Base-by-base conservation (phyloP, 192 early-diverging fungal species). In the Allomyces macrogynus region DNA sequence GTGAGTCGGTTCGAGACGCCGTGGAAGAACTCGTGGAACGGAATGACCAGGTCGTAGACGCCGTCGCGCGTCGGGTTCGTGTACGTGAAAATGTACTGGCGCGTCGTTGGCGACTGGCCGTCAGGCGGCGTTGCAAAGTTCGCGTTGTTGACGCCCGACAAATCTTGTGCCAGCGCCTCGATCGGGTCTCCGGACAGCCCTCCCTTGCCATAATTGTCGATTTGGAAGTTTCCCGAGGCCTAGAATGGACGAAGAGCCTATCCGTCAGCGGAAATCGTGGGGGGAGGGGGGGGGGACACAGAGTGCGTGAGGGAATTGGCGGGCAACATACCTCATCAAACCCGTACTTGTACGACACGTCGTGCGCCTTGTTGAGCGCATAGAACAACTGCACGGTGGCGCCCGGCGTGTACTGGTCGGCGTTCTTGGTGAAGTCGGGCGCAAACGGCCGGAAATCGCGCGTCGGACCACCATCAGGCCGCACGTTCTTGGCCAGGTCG, bases 21-120 rank as follows among this genome's bases (percentile, higher is more conserved):
- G 67, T 97, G 94, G 12, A 87, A 80, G 68, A 87, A 95, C 76
- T 97, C 92, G 75, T 97, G 94, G 64, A 89, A 87, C 32, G 92
- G 80, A 70, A 94, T 95, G 63, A 91, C 92, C 42, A 84, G 83
- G 77, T 92, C 91, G 62, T 93, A 74, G 64, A 91, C 90, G 43
- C 89, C 90, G 71, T 97, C 93, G 27, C 91, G 75, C 67, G 75
- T 69, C 9, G 89, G 86, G 1, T 71, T 67, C 3, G 85, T 83
- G 22, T 75, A 69, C 64, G 89, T 86, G 91, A 91, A 97, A 4
- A 89, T 80, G 64, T 89, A 95, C 93, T 93, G 93, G 62, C 90
- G 83, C 93, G 93, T 97, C 68, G 85, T 78, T 23, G 84, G 84
- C 64, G 81, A 81, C 73, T 89, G 81, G 65, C 93, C 93, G 78